These are phyloP conservation scores for Rhodotorula glutinis DNA, from an alignment of 1,284 basidiomycete genomes.

Conservation along the genomic window DNA sequence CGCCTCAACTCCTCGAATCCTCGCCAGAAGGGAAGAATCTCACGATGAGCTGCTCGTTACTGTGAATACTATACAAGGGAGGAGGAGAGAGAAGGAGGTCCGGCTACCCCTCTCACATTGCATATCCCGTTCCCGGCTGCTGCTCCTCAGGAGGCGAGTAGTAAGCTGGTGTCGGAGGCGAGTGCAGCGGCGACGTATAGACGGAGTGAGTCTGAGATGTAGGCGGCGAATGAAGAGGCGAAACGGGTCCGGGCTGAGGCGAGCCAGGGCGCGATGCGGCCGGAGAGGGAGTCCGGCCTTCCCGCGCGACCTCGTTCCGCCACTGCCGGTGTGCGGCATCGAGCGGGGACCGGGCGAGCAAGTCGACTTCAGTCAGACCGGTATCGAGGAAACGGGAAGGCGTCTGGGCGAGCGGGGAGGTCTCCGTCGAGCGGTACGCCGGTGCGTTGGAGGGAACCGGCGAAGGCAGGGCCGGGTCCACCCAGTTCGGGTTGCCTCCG, in stretches of 20 bases:
- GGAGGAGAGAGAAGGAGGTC: too few species aligned
- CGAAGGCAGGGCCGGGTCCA: background rate
- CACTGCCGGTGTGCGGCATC: conserved; percentile 14
- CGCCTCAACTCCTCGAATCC: too few species aligned
- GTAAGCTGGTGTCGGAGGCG: too few species aligned
- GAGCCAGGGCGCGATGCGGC: background rate
- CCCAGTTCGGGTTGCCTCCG: conserved; percentile 1
- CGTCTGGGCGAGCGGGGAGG: conserved; percentile 6
- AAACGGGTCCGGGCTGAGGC: background rate
- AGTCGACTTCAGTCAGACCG: conserved; percentile 7
- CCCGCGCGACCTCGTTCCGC: conserved; percentile 7
- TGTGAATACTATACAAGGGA: too few species aligned
- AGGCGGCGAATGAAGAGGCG: background rate
- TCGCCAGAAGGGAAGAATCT: too few species aligned
- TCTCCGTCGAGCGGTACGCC: background rate
- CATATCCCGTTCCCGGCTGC: too few species aligned
- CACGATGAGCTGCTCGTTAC: too few species aligned
- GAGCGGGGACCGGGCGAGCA: conserved; percentile 14
- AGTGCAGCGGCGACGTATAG: too few species aligned
- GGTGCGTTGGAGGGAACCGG: background rate
- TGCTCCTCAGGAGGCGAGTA: background rate
- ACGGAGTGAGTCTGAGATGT: too few species aligned
- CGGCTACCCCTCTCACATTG: too few species aligned
- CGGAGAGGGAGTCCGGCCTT: background rate
- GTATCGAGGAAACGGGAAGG: background rate